Percentiles rank a stretch among this genome's conserved stretches.
These are phyloP conservation scores for Lactarius pseudohatsudake DNA, from an alignment of 768 basidiomycete species.

Conservation along the genomic window DNA sequence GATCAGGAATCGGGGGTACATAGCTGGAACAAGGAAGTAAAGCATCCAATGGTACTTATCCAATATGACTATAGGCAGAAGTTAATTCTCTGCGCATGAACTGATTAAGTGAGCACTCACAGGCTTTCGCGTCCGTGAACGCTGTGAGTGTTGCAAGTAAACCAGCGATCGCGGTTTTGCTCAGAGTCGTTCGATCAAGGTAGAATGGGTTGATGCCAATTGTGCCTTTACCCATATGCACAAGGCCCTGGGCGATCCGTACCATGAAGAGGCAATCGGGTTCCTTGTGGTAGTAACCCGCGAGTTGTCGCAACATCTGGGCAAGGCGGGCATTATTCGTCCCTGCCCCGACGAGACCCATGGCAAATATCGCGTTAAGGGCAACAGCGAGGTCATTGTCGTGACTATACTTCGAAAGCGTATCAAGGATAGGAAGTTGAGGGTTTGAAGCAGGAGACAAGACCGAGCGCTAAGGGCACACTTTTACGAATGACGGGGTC, in stretches of 20 bases:
- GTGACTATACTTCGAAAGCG: constrained; percentile 97
- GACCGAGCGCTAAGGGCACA: constrained; percentile 92
- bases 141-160: constrained; percentile 84
- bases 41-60: constrained; percentile 99
- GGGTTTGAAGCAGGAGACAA: constrained; percentile 96
- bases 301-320: constrained; percentile 95
- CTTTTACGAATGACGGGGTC: constrained; percentile 89
- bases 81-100: background rate
- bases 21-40: constrained; percentile 91
- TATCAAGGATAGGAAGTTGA: constrained; percentile 90
- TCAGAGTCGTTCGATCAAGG: constrained; percentile 88
- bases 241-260: constrained; percentile 90
- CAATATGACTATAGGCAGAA: constrained; percentile 66
- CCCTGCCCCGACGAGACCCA: constrained; percentile 97
- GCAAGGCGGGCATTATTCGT: constrained; percentile 98
- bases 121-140: constrained; percentile 91
- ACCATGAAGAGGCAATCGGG: constrained; percentile 96
- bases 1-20: constrained; percentile 99
- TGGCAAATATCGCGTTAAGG: constrained; percentile 95
- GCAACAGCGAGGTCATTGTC: constrained; percentile 98
- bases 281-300: constrained; percentile 98
- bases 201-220: constrained; percentile 97
- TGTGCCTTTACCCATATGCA: constrained; percentile 99
- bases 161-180: constrained; percentile 84
- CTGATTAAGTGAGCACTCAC: constrained; percentile 50